Percentiles rank a stretch among this genome's conserved stretches.
phyloP scores from a whole-genome alignment of 2,329 filamentous ascomycete genomes.

The Ascochyta lentis region DNA sequence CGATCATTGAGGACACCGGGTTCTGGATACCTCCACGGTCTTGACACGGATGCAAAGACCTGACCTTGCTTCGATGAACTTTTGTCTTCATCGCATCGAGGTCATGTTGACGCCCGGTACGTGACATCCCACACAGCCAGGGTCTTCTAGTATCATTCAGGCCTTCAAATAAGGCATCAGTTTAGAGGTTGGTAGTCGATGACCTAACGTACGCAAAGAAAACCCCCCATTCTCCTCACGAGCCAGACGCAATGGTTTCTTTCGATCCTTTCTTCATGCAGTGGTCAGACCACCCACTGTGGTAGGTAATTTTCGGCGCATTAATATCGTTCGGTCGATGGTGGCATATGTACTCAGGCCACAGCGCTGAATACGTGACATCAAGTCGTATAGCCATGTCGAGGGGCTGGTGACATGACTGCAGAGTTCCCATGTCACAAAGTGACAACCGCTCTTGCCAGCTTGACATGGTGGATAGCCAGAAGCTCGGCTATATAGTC shows the following conservation, averaged over 20 bases:
- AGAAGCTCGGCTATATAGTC: background rate
- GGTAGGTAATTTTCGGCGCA: too few species aligned
- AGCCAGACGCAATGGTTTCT: too few species aligned
- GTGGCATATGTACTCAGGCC: background rate
- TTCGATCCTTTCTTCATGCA: background rate
- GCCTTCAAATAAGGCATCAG: background rate
- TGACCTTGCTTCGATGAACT: background rate
- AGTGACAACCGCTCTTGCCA: background rate
- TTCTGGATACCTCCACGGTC: background rate
- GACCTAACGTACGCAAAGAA: background rate
- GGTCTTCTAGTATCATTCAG: background rate
- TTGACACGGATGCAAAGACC: background rate
- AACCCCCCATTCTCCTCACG: too few species aligned
- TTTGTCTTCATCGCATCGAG: background rate
- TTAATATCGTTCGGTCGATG: too few species aligned
- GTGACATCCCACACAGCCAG: background rate
- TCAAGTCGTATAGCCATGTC: background rate
- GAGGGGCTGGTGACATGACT: background rate
- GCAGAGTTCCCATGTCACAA: background rate
- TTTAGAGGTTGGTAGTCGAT: too few species aligned
- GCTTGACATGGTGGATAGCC: background rate
- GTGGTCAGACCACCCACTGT: background rate
- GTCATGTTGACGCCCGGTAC: background rate
- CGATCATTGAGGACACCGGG: background rate
- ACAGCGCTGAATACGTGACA: background rate